phyloP scores from a whole-genome alignment of 2,329 filamentous ascomycete species.

The Diaporthe aspalathi region DNA sequence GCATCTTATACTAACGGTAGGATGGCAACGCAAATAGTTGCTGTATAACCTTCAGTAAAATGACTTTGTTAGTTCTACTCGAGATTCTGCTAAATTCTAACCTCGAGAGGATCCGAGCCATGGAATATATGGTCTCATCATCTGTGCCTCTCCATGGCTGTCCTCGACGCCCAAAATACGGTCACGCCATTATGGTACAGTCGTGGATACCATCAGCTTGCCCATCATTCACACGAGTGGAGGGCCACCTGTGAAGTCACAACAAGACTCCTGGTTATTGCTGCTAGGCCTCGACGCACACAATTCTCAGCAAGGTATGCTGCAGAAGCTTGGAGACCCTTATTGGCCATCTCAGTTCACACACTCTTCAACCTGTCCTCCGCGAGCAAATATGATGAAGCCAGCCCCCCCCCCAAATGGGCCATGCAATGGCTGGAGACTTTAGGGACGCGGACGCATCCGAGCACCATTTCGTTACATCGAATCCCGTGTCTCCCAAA shows the following conservation, averaged over 20 bases:
- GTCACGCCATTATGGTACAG: slow-evolving; percentile 26
- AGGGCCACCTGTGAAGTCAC: not conserved
- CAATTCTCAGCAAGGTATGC: not conserved
- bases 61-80: not conserved
- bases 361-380: no score
- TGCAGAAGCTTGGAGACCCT: not conserved
- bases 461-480: not conserved
- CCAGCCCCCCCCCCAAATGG: not conserved
- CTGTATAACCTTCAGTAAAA: not conserved
- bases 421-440: not conserved
- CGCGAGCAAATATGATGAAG: no score
- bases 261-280: not conserved
- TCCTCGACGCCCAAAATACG: not conserved
- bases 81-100: not conserved
- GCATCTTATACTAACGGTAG: slow-evolving; percentile 30
- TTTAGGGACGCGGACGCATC: not conserved
- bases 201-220: slow-evolving; percentile 14
- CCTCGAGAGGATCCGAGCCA: not conserved
- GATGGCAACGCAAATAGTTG: not conserved
- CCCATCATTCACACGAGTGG: slow-evolving; percentile 30
- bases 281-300: slow-evolving; percentile 2
- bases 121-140: not conserved
- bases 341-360: not conserved
- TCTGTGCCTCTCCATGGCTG: not conserved
- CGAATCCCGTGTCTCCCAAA: not conserved